A percentile compares a stretch with the other conserved stretches of the same genome.
Evolutionary conservation across 2,329 filamentous ascomycete genomes (phyloP).

Genomic region (Colletotrichum spaethianum): DNA sequence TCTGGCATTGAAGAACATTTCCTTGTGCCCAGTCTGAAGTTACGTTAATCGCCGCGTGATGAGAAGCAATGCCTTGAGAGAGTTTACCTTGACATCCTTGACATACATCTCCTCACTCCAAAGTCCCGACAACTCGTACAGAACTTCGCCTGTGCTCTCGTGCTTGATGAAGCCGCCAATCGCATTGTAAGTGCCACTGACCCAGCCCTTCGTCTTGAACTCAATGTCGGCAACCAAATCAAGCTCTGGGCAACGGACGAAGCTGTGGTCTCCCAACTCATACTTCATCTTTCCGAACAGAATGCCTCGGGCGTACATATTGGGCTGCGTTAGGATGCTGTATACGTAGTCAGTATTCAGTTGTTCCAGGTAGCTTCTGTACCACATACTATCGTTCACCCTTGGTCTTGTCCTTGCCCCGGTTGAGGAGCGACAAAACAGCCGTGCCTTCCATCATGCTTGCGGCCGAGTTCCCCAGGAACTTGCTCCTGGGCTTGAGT

Average conservation of each 20-base stretch:
- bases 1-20: constrained; percentile 89
- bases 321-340: constrained; percentile 94
- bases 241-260: constrained; percentile 90
- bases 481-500: constrained; percentile 93
- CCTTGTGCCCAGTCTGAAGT: constrained; percentile 85
- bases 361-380: neutral
- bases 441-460: constrained; percentile 99
- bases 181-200: constrained; percentile 95
- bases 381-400: constrained; percentile 87
- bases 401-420: constrained; percentile 73
- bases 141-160: constrained; percentile 84
- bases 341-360: constrained; percentile 39
- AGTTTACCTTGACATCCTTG: constrained; percentile 81
- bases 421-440: constrained; percentile 85
- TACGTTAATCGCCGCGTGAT: neutral
- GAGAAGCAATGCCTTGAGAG: neutral
- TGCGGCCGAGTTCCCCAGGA: constrained; percentile 95
- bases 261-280: constrained; percentile 96
- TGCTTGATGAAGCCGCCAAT: constrained; percentile 94
- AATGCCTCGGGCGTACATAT: constrained; percentile 98
- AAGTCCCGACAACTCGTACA: constrained; percentile 92
- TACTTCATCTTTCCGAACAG: constrained; percentile 99
- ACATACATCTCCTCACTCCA: constrained; percentile 98
- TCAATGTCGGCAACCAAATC: constrained; percentile 92
- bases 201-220: constrained; percentile 99